These are phyloP conservation scores for Citrus sinensis DNA, from an alignment of 345 rosid species.

Conservation along the genomic window DVS_A1.0 CM039162.1:19868501-19869000, in stretches of 20 bases:
- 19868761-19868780: conserved; percentile 17
- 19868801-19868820: conserved; percentile 10
- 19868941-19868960: conserved; percentile 15
- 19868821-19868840: not conserved
- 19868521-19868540: no score
- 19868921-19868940: conserved; percentile 28
- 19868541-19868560: no score
- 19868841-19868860: conserved; percentile 28
- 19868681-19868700: not conserved
- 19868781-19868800: conserved; percentile 26
- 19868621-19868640: not conserved
- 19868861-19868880: conserved; percentile 15
- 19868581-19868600: no score
- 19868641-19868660: not conserved
- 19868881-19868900: conserved; percentile 19
- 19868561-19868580: no score
- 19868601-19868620: no score
- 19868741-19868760: not conserved
- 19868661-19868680: not conserved
- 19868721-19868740: conserved; percentile 11
- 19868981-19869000: conserved; percentile 4
- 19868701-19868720: conserved; percentile 27
- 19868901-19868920: conserved; percentile 32
- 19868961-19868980: not conserved
- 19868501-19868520: not conserved